Conservation (phyloP, 2,329 filamentous ascomycete genomes). For the Neofusicoccum ribis region DNA sequence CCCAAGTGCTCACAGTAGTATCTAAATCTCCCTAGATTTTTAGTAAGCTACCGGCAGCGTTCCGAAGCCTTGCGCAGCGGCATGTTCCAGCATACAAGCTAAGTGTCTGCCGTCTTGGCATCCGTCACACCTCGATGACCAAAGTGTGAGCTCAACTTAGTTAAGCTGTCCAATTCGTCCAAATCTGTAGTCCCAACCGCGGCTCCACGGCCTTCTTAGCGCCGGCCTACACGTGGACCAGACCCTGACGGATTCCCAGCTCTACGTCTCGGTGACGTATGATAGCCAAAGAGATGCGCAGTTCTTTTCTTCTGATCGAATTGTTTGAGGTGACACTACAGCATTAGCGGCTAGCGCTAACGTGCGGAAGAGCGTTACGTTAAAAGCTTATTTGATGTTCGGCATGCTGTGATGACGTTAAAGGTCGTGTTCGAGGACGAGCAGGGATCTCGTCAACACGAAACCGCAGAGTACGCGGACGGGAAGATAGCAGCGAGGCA, state of each 20-base stretch:
- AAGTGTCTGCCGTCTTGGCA: too few species aligned
- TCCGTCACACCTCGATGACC: too few species aligned
- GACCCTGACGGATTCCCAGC: background rate
- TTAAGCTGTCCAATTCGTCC: too few species aligned
- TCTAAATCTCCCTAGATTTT: too few species aligned
- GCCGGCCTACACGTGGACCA: background rate
- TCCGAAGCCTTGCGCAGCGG: too few species aligned
- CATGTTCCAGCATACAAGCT: too few species aligned
- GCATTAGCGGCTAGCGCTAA: background rate
- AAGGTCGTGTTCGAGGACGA: background rate
- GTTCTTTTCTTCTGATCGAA: background rate
- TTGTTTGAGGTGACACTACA: background rate
- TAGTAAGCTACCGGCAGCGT: too few species aligned
- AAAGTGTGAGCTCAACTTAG: too few species aligned
- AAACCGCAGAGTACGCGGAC: background rate
- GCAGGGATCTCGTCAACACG: background rate
- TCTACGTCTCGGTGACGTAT: background rate
- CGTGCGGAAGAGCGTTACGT: background rate
- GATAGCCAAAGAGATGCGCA: background rate
- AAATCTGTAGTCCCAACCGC: too few species aligned
- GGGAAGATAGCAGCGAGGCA: background rate
- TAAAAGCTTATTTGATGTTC: background rate
- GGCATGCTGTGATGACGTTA: background rate
- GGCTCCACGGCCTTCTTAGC: background rate
- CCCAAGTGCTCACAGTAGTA: too few species aligned